Evolutionary conservation across 2,329 filamentous ascomycete genomes (phyloP).

Genomic region (Aspergillus sp.): DNA sequence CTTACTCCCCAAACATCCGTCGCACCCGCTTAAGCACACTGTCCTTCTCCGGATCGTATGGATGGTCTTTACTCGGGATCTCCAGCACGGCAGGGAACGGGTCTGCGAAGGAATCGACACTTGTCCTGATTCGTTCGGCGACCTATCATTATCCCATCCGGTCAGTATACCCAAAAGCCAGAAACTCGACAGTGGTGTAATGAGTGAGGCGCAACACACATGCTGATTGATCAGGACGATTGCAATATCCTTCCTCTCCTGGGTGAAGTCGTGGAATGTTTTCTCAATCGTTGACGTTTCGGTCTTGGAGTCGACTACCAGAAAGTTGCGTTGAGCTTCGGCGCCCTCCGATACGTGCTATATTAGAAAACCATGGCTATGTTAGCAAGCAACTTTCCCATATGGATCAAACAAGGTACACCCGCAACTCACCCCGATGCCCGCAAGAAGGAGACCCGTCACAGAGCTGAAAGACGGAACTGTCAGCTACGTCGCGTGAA

Average conservation of each 20-base stretch:
- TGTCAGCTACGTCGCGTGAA: slow-evolving; percentile 4
- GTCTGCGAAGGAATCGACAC: slow-evolving; percentile 83
- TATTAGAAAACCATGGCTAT: not conserved
- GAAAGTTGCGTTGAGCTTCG: slow-evolving; percentile 92
- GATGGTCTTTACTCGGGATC: slow-evolving; percentile 97
- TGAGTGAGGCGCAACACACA: slow-evolving; percentile 44
- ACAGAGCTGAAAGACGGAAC: slow-evolving; percentile 61
- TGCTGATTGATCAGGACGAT: slow-evolving; percentile 98
- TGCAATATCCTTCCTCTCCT: slow-evolving; percentile 88
- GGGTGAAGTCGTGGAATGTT: slow-evolving; percentile 82
- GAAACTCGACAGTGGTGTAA: no score
- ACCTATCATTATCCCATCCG: slow-evolving; percentile 48
- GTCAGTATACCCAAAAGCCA: not conserved
- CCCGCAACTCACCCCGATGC: slow-evolving; percentile 66
- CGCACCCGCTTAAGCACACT: slow-evolving; percentile 85
- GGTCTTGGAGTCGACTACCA: slow-evolving; percentile 91
- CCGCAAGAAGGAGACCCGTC: slow-evolving; percentile 87
- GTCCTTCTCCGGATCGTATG: slow-evolving; percentile 98
- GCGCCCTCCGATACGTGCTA: slow-evolving; percentile 87
- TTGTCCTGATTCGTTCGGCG: slow-evolving; percentile 84
- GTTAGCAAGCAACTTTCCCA: not conserved
- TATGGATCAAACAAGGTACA: not conserved
- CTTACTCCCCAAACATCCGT: slow-evolving; percentile 56
- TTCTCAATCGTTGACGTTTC: slow-evolving; percentile 80
- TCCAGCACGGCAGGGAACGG: slow-evolving; percentile 95